Percentiles rank a stretch among this genome's conserved stretches.
Conservation (phyloP, 2,329 filamentous ascomycete species). For the Apiospora hydei region DNA sequence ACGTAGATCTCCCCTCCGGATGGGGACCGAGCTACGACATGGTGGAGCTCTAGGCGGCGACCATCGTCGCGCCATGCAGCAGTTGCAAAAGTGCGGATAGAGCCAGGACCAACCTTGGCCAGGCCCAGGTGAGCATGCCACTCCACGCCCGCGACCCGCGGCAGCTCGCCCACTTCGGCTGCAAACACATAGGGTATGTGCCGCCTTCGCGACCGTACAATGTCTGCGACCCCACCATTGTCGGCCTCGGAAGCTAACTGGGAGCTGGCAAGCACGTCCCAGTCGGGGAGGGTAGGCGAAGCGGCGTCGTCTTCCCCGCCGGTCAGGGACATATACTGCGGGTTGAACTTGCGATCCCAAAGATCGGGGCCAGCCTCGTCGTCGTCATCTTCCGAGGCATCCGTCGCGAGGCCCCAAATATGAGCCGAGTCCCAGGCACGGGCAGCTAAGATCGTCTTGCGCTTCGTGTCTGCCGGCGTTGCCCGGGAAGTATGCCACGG, state of each 20-base stretch:
- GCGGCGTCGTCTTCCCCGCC: constrained; percentile 38
- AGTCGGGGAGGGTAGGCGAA: constrained; percentile 56
- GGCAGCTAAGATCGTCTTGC: constrained; percentile 51
- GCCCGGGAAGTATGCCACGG: constrained; percentile 73
- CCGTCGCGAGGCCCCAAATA: constrained; percentile 35
- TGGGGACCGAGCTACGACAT: constrained; percentile 33
- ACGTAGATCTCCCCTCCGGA: background rate
- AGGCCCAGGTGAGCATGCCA: constrained; percentile 79
- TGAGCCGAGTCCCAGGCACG: constrained; percentile 58
- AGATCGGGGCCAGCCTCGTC: constrained; percentile 63
- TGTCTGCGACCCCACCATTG: constrained; percentile 41
- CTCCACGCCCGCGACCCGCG: constrained; percentile 77
- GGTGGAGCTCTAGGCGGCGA: constrained; percentile 33
- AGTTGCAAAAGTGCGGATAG: constrained; percentile 29
- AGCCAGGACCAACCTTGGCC: constrained; percentile 40
- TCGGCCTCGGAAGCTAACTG: constrained; percentile 37
- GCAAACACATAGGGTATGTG: constrained; percentile 73
- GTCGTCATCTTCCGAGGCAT: constrained; percentile 57
- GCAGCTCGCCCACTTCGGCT: constrained; percentile 78
- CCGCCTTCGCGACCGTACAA: constrained; percentile 37
- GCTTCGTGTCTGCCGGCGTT: constrained; percentile 32
- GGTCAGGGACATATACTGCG: constrained; percentile 53
- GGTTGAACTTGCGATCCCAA: constrained; percentile 71
- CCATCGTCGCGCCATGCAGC: background rate
- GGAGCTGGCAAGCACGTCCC: constrained; percentile 50